Base-by-base conservation (phyloP, 2,329 filamentous ascomycete species). In the Pseudocercospora ulei region DNA sequence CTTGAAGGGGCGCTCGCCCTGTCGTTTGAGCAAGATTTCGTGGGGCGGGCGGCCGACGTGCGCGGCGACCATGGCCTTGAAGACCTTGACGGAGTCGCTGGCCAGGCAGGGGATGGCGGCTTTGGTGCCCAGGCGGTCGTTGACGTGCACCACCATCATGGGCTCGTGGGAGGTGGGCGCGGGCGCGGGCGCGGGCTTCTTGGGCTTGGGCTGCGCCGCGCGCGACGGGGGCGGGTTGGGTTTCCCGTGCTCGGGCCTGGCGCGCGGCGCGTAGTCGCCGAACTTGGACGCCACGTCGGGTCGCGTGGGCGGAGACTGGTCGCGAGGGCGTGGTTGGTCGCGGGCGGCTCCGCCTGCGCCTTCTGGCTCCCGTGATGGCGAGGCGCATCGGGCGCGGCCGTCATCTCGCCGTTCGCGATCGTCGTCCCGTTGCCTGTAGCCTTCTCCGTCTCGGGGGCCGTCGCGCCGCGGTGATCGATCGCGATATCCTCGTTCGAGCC, bases 91-190 rank as follows among this genome's bases (percentile, higher is more conserved):
- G 5, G 78, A 79, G 64, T 96, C 88, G 2, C 77, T 81, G 0
- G 83, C 78, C 41, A 94, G 69, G 59, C 87, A 95, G 0, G 88
- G 88, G 48, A 96, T 90, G 36, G 83, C 81, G 9, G 87, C 84
- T 57, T 94, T 94, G n/a, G 88, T 95, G 7, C 88, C 88, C 22
- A 96, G 68, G n/a, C 88, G 75, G 62, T 96, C 88, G 60, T 96
- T 96, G 57, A 96, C 78, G 55, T 88, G 77, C 11, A 96, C 87
- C 35, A 93, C 75, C 51, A 96, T 95, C 81, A 95, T 92, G 40
- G 85, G 80, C 57, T 92, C 81, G 4, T 69, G 64, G 24, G 58
- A 62, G 45, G 61, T 56, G 5, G 65, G 45, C 3, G 41, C 37
- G 13, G 38, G 27, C 24, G 47, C 45, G 8, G 30, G 18, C 18